Conservation (phyloP, 345 rosid genomes). For the Bruguiera sexangula region DNA sequence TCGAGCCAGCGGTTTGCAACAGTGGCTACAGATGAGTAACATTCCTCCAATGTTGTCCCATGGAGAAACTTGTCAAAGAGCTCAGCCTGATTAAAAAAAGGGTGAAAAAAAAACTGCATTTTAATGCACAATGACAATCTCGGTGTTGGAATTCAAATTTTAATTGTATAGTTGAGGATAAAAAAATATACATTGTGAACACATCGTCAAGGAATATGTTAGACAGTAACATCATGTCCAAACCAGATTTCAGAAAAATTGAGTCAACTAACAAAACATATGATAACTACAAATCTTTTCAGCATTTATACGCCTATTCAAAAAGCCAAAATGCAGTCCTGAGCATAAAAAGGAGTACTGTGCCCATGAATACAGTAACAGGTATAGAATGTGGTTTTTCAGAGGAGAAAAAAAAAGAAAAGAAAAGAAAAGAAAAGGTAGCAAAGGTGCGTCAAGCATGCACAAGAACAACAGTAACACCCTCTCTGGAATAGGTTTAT, state of each 20-base stretch:
- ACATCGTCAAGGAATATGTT: neutral
- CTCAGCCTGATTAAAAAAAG: slow-evolving; percentile 61
- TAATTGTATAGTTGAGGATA: neutral
- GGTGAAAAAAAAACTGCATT: neutral
- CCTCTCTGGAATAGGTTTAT: too few species aligned
- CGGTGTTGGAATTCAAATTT: neutral
- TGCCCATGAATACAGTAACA: too few species aligned
- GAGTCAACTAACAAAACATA: too few species aligned
- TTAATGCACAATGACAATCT: slow-evolving; percentile 1
- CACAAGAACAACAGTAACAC: too few species aligned
- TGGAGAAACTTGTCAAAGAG: slow-evolving; percentile 92
- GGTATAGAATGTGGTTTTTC: too few species aligned
- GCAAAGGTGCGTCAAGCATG: too few species aligned
- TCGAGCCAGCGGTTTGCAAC: slow-evolving; percentile 99
- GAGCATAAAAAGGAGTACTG: too few species aligned
- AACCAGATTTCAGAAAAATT: neutral
- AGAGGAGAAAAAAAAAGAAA: too few species aligned
- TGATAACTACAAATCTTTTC: too few species aligned
- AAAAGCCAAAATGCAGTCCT: too few species aligned
- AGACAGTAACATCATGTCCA: neutral
- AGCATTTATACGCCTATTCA: too few species aligned
- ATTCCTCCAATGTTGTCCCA: slow-evolving; percentile 85
- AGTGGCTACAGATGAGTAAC: slow-evolving; percentile 89
- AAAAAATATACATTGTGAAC: neutral
- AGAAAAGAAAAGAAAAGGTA: too few species aligned